A percentile compares a stretch with the other conserved stretches of the same genome.
These are phyloP conservation scores for Pythium oligandrum DNA, from an alignment of 352 stramenopile genomes.

Conservation along the genomic window DNA sequence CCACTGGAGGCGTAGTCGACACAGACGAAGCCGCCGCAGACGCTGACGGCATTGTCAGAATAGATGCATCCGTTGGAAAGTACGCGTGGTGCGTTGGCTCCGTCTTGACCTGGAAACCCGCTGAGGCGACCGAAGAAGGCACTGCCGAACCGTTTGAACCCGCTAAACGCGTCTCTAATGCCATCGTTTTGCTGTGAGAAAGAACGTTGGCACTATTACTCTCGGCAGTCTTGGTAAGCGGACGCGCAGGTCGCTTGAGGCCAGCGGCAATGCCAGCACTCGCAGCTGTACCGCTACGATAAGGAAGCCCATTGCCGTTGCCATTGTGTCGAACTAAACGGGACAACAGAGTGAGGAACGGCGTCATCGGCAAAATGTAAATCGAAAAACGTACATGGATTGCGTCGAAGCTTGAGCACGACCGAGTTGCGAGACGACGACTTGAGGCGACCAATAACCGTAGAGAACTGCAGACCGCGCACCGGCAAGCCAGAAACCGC, in stretches of 20 bases:
- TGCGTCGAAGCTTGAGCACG: conserved; percentile 71
- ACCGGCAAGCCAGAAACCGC: conserved; percentile 67
- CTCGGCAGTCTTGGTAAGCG: conserved; percentile 42
- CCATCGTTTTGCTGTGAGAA: conserved; percentile 59
- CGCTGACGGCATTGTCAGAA: conserved; percentile 47
- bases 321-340: conserved; percentile 59
- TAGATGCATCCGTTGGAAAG: conserved; percentile 55
- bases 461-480: conserved; percentile 79
- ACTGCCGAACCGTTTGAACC: background rate
- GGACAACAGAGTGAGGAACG: background rate
- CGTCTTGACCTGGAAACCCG: conserved; percentile 37
- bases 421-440: conserved; percentile 76
- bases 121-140: background rate
- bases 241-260: conserved; percentile 51
- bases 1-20: conserved; percentile 23
- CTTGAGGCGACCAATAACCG: conserved; percentile 72
- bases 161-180: conserved; percentile 59
- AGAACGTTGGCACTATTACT: conserved; percentile 75
- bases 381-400: conserved; percentile 56
- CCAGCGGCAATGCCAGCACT: conserved; percentile 9
- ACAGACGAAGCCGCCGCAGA: conserved; percentile 18
- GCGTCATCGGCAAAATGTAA: background rate
- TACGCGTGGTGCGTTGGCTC: conserved; percentile 67
- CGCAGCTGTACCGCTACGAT: conserved; percentile 23
- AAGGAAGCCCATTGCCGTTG: conserved; percentile 34